These are phyloP conservation scores for Penicillium thymicola DNA, from an alignment of 2,329 filamentous ascomycete species.

Conservation along the genomic window DNA sequence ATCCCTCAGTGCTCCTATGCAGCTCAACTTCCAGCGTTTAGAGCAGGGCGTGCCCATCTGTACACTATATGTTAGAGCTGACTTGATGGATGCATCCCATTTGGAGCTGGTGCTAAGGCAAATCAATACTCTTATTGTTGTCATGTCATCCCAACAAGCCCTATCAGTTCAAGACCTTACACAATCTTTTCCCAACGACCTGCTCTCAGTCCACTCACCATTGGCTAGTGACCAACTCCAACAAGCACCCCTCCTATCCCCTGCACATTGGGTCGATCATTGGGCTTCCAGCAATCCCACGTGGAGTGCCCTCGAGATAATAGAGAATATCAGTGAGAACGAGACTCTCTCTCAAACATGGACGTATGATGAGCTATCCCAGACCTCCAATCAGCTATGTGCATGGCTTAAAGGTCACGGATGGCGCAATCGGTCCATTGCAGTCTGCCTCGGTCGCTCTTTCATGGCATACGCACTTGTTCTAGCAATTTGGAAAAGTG, in stretches of 20 bases:
- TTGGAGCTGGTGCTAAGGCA: not conserved
- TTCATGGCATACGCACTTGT: conserved; percentile 11
- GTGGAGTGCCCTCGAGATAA: conserved; percentile 1
- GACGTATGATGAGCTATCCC: not conserved
- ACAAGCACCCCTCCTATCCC: not conserved
- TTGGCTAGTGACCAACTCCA: not conserved
- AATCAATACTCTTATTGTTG: not conserved
- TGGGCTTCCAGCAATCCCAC: not conserved
- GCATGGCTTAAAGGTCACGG: not conserved
- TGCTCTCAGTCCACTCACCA: not conserved
- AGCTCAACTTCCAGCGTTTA: not conserved
- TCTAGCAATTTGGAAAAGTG: conserved; percentile 12
- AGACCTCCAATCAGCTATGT: not conserved
- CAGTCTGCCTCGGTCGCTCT: conserved; percentile 3
- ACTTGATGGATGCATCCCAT: not conserved
- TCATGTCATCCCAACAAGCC: not conserved
- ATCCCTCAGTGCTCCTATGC: not conserved
- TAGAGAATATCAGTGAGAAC: not conserved
- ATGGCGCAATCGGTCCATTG: not conserved
- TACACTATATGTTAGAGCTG: not conserved
- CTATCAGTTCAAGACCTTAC: not conserved
- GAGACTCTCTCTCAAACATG: not conserved
- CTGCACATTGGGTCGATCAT: conserved; percentile 3
- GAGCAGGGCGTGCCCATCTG: not conserved
- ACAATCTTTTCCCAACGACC: not conserved